Evolutionary conservation across 345 rosid genomes (phyloP), one percentile per base, ranked within the genome.

Genomic region (Corchorus olitorius): DNA sequence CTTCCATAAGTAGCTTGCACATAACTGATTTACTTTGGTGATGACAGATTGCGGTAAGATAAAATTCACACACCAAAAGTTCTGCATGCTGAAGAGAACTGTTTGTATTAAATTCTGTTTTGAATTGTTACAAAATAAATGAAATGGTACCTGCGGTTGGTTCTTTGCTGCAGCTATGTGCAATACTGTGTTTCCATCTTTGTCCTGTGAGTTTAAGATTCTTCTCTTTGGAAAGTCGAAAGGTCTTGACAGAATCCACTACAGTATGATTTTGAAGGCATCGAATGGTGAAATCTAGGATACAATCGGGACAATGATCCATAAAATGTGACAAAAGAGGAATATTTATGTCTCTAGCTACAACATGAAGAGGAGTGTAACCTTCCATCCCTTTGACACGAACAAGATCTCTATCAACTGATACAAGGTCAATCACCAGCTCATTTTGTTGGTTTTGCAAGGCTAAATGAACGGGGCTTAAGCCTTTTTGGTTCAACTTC

Each of bases 381-480:
- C 27, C 27, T 27, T 27, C 27, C 27, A 0, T 27, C 27, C 27
- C 27, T 27, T 27, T 27, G 27, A 27, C 27, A 27, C 27, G 27
- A 27, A 27, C 27, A 27, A 27, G 27, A 27, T 27, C 27, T 27
- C 27, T 27, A 27, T 27, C 27, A 27, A 27, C 27, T 27, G 27
- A 27, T 0, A 27, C 0, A 0, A 84, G 19, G 16, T 68, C 43
- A 22, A 72, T 33, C 2, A 53, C 79, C 11, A 76, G 10, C 56
- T 77, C 43, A 6, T 12, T 43, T 2, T 81, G 74, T 4, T 64
- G 12, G 0, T 70, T 55, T 15, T 76, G 74, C 9, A 84, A 39
- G 3, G 88, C 85, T 5, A 84, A 65, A 34, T 84, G 85, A 69
- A 84, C 37, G 11, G 87, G 87, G 13, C 72, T 72, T 35, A 66